phyloP scores from a whole-genome alignment of 2,329 filamentous ascomycete species.

The Penicillium griseofulvum region DNA sequence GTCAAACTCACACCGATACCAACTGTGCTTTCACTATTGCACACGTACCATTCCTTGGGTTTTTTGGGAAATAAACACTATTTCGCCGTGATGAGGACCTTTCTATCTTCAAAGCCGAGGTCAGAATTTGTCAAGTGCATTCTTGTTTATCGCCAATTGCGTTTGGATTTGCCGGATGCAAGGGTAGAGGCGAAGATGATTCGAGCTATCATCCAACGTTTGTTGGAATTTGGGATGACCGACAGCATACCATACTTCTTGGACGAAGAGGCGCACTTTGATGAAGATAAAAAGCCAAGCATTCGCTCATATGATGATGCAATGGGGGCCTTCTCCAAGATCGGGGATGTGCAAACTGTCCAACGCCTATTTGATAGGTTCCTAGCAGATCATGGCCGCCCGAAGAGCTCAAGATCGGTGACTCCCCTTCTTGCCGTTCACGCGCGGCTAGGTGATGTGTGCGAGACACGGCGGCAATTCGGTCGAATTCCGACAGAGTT shows the following conservation, averaged over 20 bases:
- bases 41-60: conserved; percentile 23
- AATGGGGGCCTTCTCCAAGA: conserved; percentile 45
- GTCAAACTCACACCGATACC: not conserved
- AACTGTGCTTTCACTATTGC: conserved; percentile 26
- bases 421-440: conserved; percentile 68
- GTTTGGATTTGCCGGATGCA: conserved; percentile 30
- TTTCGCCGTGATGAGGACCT: conserved; percentile 13
- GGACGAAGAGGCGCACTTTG: conserved; percentile 38
- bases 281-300: conserved; percentile 28
- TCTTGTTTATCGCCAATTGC: conserved; percentile 43
- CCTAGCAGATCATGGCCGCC: conserved; percentile 37
- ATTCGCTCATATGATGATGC: conserved; percentile 34
- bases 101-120: conserved; percentile 28
- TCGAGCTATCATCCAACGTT: conserved; percentile 23
- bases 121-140: conserved; percentile 31
- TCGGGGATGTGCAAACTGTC: conserved; percentile 48
- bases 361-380: conserved; percentile 46
- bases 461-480: conserved; percentile 61
- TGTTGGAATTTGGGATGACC: conserved; percentile 33
- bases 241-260: conserved; percentile 41
- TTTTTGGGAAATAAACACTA: conserved; percentile 29
- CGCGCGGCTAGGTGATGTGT: conserved; percentile 64
- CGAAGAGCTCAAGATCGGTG: conserved; percentile 31
- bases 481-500: conserved; percentile 58
- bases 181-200: conserved; percentile 24